Evolutionary conservation across 768 basidiomycete genomes (phyloP).

Genomic region (Collybia nuda): DNA sequence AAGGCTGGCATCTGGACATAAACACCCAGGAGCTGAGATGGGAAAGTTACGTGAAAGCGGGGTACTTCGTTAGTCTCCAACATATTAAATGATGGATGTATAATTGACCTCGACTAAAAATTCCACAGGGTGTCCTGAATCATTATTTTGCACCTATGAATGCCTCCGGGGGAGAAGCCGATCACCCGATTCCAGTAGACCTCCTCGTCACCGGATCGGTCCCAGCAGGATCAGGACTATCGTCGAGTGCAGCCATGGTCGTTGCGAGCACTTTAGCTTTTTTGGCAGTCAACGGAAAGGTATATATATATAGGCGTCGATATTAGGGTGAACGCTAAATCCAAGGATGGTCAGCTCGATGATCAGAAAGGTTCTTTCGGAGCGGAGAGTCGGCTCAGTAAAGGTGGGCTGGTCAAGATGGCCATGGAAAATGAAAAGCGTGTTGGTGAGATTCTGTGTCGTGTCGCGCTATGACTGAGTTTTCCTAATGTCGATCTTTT

Average conservation of each 20-base stretch:
- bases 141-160: constrained; percentile 45
- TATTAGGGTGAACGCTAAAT: neutral
- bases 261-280: constrained; percentile 84
- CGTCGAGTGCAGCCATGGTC: constrained; percentile 89
- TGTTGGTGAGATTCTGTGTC: constrained; percentile 47
- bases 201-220: constrained; percentile 79
- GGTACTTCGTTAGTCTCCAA: constrained; percentile 63
- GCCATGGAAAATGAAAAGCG: constrained; percentile 84
- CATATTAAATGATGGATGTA: neutral
- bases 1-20: constrained; percentile 76
- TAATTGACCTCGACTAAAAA: neutral
- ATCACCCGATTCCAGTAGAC: constrained; percentile 60
- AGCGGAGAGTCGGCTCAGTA: constrained; percentile 35
- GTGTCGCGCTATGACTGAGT: constrained; percentile 2
- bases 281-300: constrained; percentile 74
- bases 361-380: constrained; percentile 1
- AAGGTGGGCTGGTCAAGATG: constrained; percentile 75
- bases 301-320: constrained; percentile 10
- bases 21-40: constrained; percentile 68
- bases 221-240: constrained; percentile 84
- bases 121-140: constrained; percentile 63
- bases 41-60: constrained; percentile 89
- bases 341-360: constrained; percentile 13
- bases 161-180: constrained; percentile 10
- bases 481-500: neutral